phyloP scores from a whole-genome alignment of 2,329 filamentous ascomycete genomes.

The Exophiala sp. region DNA sequence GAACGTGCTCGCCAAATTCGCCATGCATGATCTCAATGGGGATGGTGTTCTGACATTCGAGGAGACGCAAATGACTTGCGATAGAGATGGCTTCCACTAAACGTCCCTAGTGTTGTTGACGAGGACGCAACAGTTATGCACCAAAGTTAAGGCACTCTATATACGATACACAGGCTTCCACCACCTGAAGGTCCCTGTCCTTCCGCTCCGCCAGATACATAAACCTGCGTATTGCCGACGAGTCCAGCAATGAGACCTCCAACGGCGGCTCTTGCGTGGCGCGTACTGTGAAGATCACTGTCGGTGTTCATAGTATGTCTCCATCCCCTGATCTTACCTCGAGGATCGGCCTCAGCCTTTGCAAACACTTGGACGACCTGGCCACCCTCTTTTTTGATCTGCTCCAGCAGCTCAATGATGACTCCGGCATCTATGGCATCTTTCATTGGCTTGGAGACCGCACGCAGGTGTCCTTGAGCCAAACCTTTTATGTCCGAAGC shows the following conservation, averaged over 20 bases:
- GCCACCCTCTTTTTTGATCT: constrained; percentile 2
- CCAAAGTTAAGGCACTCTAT: constrained; percentile 12
- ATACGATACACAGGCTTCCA: constrained; percentile 33
- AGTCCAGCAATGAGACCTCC: constrained; percentile 34
- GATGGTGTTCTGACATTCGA: not conserved
- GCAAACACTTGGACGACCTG: constrained; percentile 32
- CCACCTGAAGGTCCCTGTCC: constrained; percentile 33
- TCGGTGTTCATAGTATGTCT: constrained; percentile 35
- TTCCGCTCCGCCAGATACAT: constrained; percentile 34
- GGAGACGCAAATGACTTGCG: too few relatives aligned
- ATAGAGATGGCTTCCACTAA: too few relatives aligned
- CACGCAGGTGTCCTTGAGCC: not conserved
- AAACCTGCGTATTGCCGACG: constrained; percentile 30
- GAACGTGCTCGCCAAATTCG: not conserved
- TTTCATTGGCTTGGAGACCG: constrained; percentile 7
- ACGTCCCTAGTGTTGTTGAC: too few relatives aligned
- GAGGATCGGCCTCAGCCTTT: constrained; percentile 33
- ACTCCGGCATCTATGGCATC: constrained; percentile 15
- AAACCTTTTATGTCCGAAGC: constrained; percentile 26
- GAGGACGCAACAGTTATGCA: not conserved
- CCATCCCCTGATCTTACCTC: constrained; percentile 27
- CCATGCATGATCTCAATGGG: not conserved
- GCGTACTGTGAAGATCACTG: constrained; percentile 32
- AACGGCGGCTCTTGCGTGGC: constrained; percentile 34
- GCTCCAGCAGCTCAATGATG: constrained; percentile 2